phyloP scores from a whole-genome alignment of 345 rosid species.

The Dipteronia dyeriana region DNA sequence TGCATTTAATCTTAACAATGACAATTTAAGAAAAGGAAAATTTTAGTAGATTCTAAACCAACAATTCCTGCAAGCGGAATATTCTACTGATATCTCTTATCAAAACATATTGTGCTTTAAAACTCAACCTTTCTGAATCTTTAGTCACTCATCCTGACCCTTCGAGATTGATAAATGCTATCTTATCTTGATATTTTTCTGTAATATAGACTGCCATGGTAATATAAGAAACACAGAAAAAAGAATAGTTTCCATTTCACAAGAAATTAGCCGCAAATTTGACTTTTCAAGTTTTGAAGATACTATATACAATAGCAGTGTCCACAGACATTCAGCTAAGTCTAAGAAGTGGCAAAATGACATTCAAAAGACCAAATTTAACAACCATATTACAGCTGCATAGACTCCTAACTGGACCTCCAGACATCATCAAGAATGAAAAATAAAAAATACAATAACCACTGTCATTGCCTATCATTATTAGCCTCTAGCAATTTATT shows the following conservation, averaged over 20 bases:
- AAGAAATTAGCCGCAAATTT: background rate
- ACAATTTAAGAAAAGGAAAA: background rate
- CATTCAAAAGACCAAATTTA: constrained; percentile 1
- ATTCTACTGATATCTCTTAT: background rate
- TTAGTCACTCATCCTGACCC: background rate
- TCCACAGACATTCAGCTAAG: background rate
- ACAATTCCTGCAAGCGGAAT: constrained; percentile 1
- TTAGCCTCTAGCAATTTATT: constrained; percentile 14
- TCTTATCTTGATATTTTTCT: background rate
- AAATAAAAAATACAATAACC: background rate
- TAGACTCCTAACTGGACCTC: background rate
- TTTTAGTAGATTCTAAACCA: background rate
- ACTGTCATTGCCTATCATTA: background rate
- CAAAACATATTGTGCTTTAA: background rate
- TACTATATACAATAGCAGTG: background rate
- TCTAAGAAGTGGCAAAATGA: background rate
- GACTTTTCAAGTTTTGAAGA: background rate
- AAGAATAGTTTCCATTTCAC: background rate
- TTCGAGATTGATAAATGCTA: background rate
- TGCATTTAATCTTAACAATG: background rate
- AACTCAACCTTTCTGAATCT: background rate
- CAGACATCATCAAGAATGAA: background rate
- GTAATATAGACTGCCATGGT: background rate
- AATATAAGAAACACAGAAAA: background rate
- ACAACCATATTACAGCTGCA: background rate